Percentiles rank a stretch among this genome's conserved stretches.
Conservation (phyloP, 768 basidiomycete species). For the Boletus coccyginus region DNA sequence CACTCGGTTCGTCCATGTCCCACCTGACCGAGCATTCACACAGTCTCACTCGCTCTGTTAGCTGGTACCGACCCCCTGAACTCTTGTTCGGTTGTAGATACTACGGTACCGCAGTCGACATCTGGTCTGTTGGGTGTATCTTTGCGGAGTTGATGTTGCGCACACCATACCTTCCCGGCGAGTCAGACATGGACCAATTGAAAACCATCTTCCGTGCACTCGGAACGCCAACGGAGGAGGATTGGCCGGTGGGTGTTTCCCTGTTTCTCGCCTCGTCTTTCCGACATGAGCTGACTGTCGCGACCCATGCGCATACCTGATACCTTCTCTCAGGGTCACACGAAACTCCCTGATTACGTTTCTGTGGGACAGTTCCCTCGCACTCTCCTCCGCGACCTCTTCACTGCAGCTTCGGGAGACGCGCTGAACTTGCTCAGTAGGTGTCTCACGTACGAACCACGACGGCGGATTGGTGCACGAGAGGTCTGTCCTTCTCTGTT, state of each 20-base stretch:
- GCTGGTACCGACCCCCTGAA: constrained; percentile 99
- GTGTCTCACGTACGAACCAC: constrained; percentile 84
- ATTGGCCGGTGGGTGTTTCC: constrained; percentile 79
- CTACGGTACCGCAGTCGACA: constrained; percentile 90
- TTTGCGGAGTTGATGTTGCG: constrained; percentile 97
- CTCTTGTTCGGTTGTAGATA: constrained; percentile 87
- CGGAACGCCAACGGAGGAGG: constrained; percentile 94
- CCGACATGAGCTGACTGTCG: background rate
- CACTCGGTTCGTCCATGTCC: constrained; percentile 63
- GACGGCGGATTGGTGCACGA: constrained; percentile 72
- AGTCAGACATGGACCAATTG: constrained; percentile 95
- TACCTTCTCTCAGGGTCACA: constrained; percentile 63
- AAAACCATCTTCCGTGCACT: constrained; percentile 93
- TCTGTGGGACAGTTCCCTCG: constrained; percentile 84
- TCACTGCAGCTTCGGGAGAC: constrained; percentile 87
- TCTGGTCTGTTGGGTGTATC: constrained; percentile 98
- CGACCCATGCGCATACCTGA: background rate
- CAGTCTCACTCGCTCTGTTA: constrained; percentile 29
- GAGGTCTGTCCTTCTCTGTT: constrained; percentile 50
- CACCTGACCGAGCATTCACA: background rate
- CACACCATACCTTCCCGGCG: constrained; percentile 92
- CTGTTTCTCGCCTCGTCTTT: background rate
- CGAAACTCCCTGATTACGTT: constrained; percentile 86
- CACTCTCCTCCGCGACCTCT: constrained; percentile 77
- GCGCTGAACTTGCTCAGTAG: constrained; percentile 78